Conservation (phyloP, 768 basidiomycete genomes). For the Russula lepida region DNA sequence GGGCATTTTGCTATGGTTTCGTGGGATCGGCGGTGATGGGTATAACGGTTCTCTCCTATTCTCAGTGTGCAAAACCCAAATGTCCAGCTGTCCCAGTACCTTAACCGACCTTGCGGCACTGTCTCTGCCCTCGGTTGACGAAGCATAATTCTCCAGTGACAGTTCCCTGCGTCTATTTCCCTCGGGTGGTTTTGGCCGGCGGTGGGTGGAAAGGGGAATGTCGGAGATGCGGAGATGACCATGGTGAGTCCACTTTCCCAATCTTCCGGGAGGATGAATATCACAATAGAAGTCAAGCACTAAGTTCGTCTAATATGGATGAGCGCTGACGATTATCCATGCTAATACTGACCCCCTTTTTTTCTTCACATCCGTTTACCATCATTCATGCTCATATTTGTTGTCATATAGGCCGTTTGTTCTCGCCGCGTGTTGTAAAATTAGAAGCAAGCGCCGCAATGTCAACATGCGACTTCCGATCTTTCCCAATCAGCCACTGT, state of each 20-base stretch:
- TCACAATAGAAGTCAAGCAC: constrained; percentile 88
- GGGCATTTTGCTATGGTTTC: not conserved
- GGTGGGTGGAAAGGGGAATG: not conserved
- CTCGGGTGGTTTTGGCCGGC: not conserved
- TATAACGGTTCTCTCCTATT: not conserved
- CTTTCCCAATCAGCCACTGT: not conserved
- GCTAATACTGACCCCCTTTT: constrained; percentile 67
- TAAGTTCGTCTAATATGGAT: constrained; percentile 51
- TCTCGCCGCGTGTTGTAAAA: not conserved
- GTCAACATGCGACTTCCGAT: not conserved
- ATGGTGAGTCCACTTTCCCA: constrained; percentile 31
- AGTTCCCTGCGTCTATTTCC: not conserved
- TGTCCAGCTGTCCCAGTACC: not conserved
- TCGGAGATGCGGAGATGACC: not conserved
- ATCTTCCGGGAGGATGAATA: constrained; percentile 44
- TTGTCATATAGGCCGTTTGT: constrained; percentile 2
- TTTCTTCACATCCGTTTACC: constrained; percentile 24
- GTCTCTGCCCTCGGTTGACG: not conserved
- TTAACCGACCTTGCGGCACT: not conserved
- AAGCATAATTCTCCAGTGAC: not conserved
- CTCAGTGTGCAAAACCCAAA: not conserved
- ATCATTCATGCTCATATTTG: not conserved
- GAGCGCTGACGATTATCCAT: constrained; percentile 68
- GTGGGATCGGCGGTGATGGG: not conserved
- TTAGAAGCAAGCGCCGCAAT: not conserved